These are phyloP conservation scores for Euphrasia arctica DNA, from an alignment of 305 asterid species.

Conservation along the genomic window DNA sequence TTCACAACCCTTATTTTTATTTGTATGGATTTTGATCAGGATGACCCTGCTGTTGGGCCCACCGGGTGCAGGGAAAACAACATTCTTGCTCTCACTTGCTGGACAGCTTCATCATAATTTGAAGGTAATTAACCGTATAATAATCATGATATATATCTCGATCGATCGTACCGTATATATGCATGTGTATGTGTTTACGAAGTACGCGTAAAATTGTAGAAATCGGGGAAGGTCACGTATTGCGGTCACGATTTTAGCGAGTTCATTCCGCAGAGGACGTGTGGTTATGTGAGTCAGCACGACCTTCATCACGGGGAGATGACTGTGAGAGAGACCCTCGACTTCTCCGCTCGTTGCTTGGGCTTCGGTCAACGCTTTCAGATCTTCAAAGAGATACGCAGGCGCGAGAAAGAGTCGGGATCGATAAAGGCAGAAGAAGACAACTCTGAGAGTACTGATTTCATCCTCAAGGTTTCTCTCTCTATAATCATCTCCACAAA, in stretches of 20 bases:
- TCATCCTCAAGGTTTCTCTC: too few relatives aligned
- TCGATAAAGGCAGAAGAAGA: too few relatives aligned
- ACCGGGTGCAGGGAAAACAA: slow-evolving; percentile 43
- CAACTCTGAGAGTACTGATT: too few relatives aligned
- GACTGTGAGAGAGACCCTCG: slow-evolving; percentile 64
- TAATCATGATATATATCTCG: too few relatives aligned
- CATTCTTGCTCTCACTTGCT: slow-evolving; percentile 40
- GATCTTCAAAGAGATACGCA: slow-evolving; percentile 33
- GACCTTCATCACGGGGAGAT: slow-evolving; percentile 61
- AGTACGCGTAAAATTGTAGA: slow-evolving; percentile 17
- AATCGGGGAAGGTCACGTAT: slow-evolving; percentile 47
- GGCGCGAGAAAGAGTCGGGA: too few relatives aligned
- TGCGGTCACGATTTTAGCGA: slow-evolving; percentile 52
- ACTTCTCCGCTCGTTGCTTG: slow-evolving; percentile 51
- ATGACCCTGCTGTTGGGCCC: slow-evolving; percentile 44
- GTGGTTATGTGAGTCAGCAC: slow-evolving; percentile 53
- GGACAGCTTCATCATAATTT: slow-evolving; percentile 32
- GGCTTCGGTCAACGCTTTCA: slow-evolving; percentile 45
- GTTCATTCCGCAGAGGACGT: slow-evolving; percentile 51
- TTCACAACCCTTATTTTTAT: too few relatives aligned
- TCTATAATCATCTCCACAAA: too few relatives aligned
- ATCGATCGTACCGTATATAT: too few relatives aligned
- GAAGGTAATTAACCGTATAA: slow-evolving; percentile 20
- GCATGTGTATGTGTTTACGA: too few relatives aligned
- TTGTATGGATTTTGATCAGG: slow-evolving; percentile 25